phyloP scores from a whole-genome alignment of 2,329 filamentous ascomycete species.

The Epichloe coenophiala region DNA sequence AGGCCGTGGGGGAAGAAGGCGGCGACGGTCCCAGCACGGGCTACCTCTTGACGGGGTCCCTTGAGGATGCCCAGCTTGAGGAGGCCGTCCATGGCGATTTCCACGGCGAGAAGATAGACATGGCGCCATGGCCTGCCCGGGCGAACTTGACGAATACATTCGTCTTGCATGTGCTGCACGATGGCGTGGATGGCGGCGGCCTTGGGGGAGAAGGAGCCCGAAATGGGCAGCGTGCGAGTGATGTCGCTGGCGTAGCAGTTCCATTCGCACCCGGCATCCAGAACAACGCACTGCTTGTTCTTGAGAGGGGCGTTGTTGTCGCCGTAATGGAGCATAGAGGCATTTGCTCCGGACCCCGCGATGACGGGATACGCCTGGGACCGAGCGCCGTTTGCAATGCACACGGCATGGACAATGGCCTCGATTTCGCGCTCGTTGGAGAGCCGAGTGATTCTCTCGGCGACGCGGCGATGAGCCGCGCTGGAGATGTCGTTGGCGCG shows the following conservation, averaged over 20 bases:
- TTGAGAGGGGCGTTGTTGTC: constrained; percentile 62
- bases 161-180: constrained; percentile 68
- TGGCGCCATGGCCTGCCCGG: constrained; percentile 59
- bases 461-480: constrained; percentile 60
- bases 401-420: constrained; percentile 60
- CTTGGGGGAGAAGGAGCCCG: constrained; percentile 53
- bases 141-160: constrained; percentile 54
- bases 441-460: constrained; percentile 47
- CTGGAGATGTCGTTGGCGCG: constrained; percentile 71
- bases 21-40: constrained; percentile 36
- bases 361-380: constrained; percentile 82
- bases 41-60: constrained; percentile 45
- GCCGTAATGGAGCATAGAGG: constrained; percentile 74
- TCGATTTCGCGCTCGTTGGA: constrained; percentile 74
- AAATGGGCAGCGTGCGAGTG: constrained; percentile 74
- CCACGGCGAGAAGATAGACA: constrained; percentile 59
- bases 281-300: constrained; percentile 59
- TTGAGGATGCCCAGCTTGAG: constrained; percentile 58
- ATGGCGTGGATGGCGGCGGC: constrained; percentile 62
- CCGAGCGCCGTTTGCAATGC: constrained; percentile 58
- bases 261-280: constrained; percentile 84
- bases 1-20: constrained; percentile 54
- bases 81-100: constrained; percentile 59
- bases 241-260: constrained; percentile 79
- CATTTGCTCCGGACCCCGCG: constrained; percentile 70